Percentiles rank a stretch among this genome's conserved stretches.
Conservation (phyloP, 495 filamentous ascomycete species). For the Lasiosphaeriaceae sp. region DNA sequence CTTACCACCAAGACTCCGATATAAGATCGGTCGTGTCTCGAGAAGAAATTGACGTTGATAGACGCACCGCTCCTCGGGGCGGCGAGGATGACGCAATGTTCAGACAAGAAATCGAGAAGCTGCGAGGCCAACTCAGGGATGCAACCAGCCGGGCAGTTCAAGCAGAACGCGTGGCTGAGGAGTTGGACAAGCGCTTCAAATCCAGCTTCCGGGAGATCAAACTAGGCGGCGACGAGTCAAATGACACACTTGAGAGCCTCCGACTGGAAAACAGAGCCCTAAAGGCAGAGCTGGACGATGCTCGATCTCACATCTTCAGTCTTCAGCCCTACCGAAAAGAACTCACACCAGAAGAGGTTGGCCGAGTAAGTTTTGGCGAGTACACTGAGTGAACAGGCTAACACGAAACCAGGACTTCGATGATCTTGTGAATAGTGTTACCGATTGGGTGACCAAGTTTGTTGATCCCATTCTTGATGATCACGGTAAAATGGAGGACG, state of each 20-base stretch:
- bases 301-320: constrained; percentile 32
- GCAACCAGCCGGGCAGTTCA: constrained; percentile 14
- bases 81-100: not conserved
- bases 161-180: constrained; percentile 13
- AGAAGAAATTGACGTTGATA: constrained; percentile 5
- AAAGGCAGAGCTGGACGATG: constrained; percentile 20
- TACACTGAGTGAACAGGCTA: not conserved
- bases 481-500: constrained; percentile 9
- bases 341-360: constrained; percentile 24
- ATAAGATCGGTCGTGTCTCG: too few species aligned
- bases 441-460: constrained; percentile 23
- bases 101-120: not conserved
- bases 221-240: not conserved
- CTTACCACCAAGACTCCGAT: too few species aligned
- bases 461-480: constrained; percentile 22
- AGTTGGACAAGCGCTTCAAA: constrained; percentile 4
- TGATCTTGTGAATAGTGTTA: constrained; percentile 19
- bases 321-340: constrained; percentile 30
- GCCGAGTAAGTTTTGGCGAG: constrained; percentile 15
- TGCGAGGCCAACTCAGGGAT: constrained; percentile 2
- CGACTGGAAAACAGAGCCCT: constrained; percentile 11
- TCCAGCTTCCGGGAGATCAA: not conserved
- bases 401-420: constrained; percentile 21
- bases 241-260: constrained; percentile 3
- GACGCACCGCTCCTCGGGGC: not conserved